Evolutionary conservation across 2,329 filamentous ascomycete species (phyloP).

Genomic region (Diaporthe caulivora): DNA sequence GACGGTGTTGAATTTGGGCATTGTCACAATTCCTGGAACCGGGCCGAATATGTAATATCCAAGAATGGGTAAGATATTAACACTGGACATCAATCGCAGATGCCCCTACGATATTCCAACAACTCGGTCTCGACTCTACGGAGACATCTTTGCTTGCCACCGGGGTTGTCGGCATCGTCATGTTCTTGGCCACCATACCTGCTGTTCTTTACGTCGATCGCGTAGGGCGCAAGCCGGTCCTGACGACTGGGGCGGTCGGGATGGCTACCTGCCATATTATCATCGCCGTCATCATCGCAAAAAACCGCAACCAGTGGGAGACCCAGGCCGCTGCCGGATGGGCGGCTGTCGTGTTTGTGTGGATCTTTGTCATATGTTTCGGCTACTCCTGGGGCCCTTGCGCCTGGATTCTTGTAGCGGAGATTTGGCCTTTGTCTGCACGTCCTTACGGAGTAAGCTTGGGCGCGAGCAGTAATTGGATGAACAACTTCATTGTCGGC

Average conservation of each 20-base stretch:
- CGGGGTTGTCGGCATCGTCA: slow-evolving; percentile 78
- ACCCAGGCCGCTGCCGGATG: slow-evolving; percentile 73
- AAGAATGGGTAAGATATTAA: slow-evolving; percentile 47
- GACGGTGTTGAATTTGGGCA: too few species aligned
- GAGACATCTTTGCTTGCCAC: slow-evolving; percentile 73
- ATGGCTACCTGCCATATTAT: slow-evolving; percentile 81
- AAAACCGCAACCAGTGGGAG: slow-evolving; percentile 69
- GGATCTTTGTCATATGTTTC: slow-evolving; percentile 81
- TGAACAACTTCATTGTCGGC: slow-evolving; percentile 75
- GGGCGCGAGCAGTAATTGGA: slow-evolving; percentile 75
- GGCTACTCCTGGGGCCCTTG: slow-evolving; percentile 82
- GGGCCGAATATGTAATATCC: background rate
- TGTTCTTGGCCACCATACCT: slow-evolving; percentile 77
- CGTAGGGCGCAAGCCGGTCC: slow-evolving; percentile 71
- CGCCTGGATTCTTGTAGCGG: slow-evolving; percentile 80
- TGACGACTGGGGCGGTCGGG: slow-evolving; percentile 74
- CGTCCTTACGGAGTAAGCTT: slow-evolving; percentile 79
- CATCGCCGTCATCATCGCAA: slow-evolving; percentile 76
- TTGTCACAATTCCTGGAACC: too few species aligned
- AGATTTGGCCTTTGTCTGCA: slow-evolving; percentile 79
- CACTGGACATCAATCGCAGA: slow-evolving; percentile 64
- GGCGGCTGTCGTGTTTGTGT: slow-evolving; percentile 76
- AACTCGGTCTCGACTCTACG: slow-evolving; percentile 69
- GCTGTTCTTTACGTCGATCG: slow-evolving; percentile 76
- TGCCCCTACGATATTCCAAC: slow-evolving; percentile 76